phyloP scores from a whole-genome alignment of 805 yeast genomes.

The Starmerella cellae region DNA sequence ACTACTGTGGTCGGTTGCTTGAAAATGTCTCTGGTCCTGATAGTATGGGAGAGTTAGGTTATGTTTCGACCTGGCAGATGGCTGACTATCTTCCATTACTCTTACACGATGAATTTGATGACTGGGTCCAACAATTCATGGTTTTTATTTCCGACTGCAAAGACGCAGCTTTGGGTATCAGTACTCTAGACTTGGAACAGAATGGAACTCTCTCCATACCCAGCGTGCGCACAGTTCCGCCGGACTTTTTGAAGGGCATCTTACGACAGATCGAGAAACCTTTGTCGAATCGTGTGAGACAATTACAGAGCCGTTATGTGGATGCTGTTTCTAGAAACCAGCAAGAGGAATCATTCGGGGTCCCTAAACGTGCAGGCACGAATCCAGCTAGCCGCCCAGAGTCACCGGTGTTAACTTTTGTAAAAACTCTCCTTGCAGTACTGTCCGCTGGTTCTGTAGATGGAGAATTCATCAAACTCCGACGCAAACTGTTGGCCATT shows the following conservation, averaged over 20 bases:
- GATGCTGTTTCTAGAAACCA: constrained; percentile 57
- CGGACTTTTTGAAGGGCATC: constrained; percentile 24
- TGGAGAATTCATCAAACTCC: constrained; percentile 59
- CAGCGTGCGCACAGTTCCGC: constrained; percentile 3
- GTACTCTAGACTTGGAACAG: background rate
- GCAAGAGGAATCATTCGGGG: constrained; percentile 48
- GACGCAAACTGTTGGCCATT: constrained; percentile 57
- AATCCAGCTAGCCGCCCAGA: constrained; percentile 35
- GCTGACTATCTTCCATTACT: constrained; percentile 58
- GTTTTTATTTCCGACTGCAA: constrained; percentile 47
- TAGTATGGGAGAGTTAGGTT: constrained; percentile 24
- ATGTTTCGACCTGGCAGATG: constrained; percentile 66
- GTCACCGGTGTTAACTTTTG: constrained; percentile 69
- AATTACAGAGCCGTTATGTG: constrained; percentile 53
- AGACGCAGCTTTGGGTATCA: constrained; percentile 6
- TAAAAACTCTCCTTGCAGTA: constrained; percentile 61
- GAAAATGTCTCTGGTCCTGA: constrained; percentile 10
- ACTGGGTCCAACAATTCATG: constrained; percentile 68
- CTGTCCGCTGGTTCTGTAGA: constrained; percentile 52
- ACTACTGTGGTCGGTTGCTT: constrained; percentile 55
- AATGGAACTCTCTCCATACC: background rate
- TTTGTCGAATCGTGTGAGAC: constrained; percentile 50
- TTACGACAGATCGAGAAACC: constrained; percentile 45
- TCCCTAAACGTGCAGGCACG: constrained; percentile 66
- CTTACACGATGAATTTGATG: constrained; percentile 70